Base-by-base conservation (phyloP, 345 rosid species). In the Hibiscus trionum region DNA sequence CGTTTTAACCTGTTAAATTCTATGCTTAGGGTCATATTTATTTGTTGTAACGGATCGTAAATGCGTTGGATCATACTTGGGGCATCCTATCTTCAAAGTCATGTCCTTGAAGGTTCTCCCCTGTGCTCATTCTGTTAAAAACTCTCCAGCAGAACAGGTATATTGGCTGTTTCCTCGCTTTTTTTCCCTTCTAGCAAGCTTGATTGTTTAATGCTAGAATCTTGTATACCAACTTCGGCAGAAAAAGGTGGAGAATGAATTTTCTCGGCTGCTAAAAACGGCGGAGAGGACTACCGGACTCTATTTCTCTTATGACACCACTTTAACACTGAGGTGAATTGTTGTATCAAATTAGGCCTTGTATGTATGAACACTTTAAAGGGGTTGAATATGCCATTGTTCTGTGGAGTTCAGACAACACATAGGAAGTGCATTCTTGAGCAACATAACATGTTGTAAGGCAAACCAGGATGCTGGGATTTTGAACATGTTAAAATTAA, bases 191-290 rank as follows among this genome's bases (percentile, higher is more conserved):
- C 11, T 71, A 55, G 52, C 4, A 49, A 73, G 21, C 70, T 58
- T 33, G 53, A 58, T 72, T 70, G 31, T n/a, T 75, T 11, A 56
- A 60, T 27, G 63, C 72, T 24, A 29, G 57, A 68, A 56, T 53
- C 4, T 27, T 42, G 74, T 78, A 12, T 66, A 6, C 61, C 24
- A 19, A 21, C 58, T 73, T 66, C 69, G 75, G 73, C 94, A 95
- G 99, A 90, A 85, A 88, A 95, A 83, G 84, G 58, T 82, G 87
- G 98, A 92, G 88, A 80, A 81, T 0, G 94, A 92, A 77, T 95
- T 92, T 79, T 86, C 89, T 49, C 74, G 52, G 63, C 85, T 92
- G 76, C 86, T 95, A 27, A 85, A 67, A 69, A 70, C 83, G 31
- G 94, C 97, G 11, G 98, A 92, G 84, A 75, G 47, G 80, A 92